Evolutionary conservation across 2,329 filamentous ascomycete species (phyloP), one percentile per base, ranked within the genome.

Genomic region (Thelonectria discophora): DNA sequence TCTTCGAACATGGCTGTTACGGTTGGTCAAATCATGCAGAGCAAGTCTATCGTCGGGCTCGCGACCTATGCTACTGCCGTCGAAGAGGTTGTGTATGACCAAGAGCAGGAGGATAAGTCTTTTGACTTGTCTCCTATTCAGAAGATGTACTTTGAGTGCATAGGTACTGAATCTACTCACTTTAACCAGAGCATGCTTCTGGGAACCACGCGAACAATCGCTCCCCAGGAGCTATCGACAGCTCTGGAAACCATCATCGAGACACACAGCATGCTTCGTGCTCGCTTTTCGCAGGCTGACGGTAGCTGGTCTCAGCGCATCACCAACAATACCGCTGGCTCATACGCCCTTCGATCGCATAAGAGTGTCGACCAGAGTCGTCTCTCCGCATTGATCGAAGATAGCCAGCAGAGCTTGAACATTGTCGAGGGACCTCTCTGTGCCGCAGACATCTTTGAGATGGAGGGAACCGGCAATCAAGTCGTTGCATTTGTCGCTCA

Each of bases 401-500:
- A 58, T 15, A 64, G 53, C 12, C 65, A 67, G 20, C 51, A 3
- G 5, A 30, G 17, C 9, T 15, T 67, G 10, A 3, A 62, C 4
- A 51, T 63, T 40, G 21, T 45, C 27, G 32, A 56, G 18, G 67
- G 65, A 2, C 65, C 65, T 32, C 4, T 69, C 18, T 39, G 64
- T 5, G 55, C 55, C 5, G 67, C 47, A 15, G 53, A 63, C 24
- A 11, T 64, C 30, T 64, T 71, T 11, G 49, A 68, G 12, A 45
- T 67, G n/a, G 42, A 57, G 2, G 32, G 5, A 5, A 34, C 9
- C 5, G 34, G 47, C 5, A 37, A 63, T 6, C 51, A 72, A 11
- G 63, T 74, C 7, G 45, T 65, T 13, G 54, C 75, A 1, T 75
- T 74, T 27, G 46, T 77, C 24, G 59, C 54, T 4, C 73, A 75